phyloP scores from a whole-genome alignment of 129 eudicot species.

The Glebionis coronaria region DNA sequence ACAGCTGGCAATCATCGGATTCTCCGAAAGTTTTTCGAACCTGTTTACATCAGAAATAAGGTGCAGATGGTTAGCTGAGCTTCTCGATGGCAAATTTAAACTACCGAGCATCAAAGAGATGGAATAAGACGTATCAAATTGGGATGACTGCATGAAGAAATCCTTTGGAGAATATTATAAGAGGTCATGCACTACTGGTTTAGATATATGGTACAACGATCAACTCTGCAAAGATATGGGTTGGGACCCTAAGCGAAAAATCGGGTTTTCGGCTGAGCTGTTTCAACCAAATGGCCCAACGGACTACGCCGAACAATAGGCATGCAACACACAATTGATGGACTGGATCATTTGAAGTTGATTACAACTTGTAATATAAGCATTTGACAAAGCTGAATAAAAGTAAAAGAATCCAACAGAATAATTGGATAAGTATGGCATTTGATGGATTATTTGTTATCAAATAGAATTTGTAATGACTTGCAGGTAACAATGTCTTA shows the following conservation, averaged over 20 bases:
- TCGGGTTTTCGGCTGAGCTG: too few species aligned
- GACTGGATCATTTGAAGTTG: too few species aligned
- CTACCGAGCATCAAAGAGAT: slow-evolving; percentile 54
- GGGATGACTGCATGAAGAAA: slow-evolving; percentile 32
- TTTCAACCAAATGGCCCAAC: slow-evolving; percentile 26
- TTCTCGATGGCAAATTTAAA: slow-evolving; percentile 44
- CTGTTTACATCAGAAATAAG: too few species aligned
- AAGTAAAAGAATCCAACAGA: too few species aligned
- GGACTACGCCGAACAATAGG: slow-evolving; percentile 35
- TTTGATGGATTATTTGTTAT: too few species aligned
- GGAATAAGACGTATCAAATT: slow-evolving; percentile 36
- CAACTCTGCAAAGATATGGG: slow-evolving; percentile 56
- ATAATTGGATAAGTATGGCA: too few species aligned
- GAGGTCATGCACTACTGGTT: slow-evolving; percentile 38
- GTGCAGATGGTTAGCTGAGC: slow-evolving; percentile 41
- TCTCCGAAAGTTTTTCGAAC: slow-evolving; percentile 35
- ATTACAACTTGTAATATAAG: too few species aligned
- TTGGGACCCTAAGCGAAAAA: too few species aligned
- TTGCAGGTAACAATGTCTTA: too few species aligned
- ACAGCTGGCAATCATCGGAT: slow-evolving; percentile 58
- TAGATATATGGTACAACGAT: slow-evolving; percentile 58
- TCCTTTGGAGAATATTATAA: slow-evolving; percentile 40
- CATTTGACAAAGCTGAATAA: too few species aligned
- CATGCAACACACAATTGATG: too few species aligned
- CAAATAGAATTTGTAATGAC: too few species aligned